Evolutionary conservation across 345 rosid species (phyloP), one percentile per base, ranked within the genome.

Genomic region (Hevea brasiliensis): DNA sequence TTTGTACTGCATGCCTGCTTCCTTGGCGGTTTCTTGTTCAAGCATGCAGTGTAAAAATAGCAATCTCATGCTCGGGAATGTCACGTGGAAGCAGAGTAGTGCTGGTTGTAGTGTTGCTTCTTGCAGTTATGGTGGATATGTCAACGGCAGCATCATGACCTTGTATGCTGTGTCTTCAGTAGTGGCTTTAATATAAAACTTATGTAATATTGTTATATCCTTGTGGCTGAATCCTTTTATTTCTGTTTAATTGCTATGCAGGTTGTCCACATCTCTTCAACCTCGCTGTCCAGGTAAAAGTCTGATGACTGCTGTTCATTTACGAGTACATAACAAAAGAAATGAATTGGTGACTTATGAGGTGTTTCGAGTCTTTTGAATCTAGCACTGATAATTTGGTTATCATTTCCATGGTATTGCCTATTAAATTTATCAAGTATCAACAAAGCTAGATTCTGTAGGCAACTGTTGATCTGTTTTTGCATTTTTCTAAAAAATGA

Each of bases 61-160:
- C 77, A 92, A 87, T 60, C 91, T 87, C 68, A 92, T 92, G 93
- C 83, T 94, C 0, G 98, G 98, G 64, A 94, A 94, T 71, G 81
- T 82, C 35, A 86, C 97, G 0, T 40, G 71, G 71, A 86, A 89
- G 75, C 90, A 85, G 83, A 92, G 85, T 72, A 85, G 89, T 77
- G 97, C 87, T 12, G 98, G 97, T n/a, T 94, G 98, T 81, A 94
- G 87, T 71, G 91, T 94, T 54, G 88, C 92, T 66, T 80, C 97
- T 17, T 94, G 98, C 69, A 69, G 77, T 68, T 94, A 94, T 77
- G 86, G 79, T 41, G 98, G 98, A 81, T 90, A 83, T 70, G 88
- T 84, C 37, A 88, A 91, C 53, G 93, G 95, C 85, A 82, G 90
- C 72, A 94, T 94, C 71, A 48, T 81, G 75, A 87, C 98, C 42